Evolutionary conservation across 257 asterid species (phyloP).

Genomic region (Solanum chmielewskii): DNA sequence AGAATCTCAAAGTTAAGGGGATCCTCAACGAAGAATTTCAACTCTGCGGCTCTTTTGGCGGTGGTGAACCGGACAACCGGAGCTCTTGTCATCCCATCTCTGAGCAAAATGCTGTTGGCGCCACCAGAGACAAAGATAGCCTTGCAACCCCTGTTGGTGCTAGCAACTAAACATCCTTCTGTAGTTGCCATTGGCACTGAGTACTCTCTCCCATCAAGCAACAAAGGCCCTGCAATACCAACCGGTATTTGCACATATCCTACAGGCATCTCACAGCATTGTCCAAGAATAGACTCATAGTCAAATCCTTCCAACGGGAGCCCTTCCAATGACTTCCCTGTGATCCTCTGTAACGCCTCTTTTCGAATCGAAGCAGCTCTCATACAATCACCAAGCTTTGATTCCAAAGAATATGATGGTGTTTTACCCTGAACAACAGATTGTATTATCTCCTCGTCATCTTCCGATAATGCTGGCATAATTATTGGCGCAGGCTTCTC

Average conservation of each 20-base stretch:
- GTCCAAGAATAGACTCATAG: slow-evolving; percentile 45
- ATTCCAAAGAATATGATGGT: slow-evolving; percentile 41
- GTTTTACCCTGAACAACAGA: slow-evolving; percentile 25
- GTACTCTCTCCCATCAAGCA: slow-evolving; percentile 43
- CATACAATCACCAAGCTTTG: slow-evolving; percentile 39
- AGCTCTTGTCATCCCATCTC: slow-evolving; percentile 54
- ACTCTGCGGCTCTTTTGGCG: slow-evolving; percentile 38
- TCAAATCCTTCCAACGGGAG: slow-evolving; percentile 46
- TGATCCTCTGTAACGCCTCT: slow-evolving; percentile 39
- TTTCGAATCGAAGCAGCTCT: slow-evolving; percentile 36
- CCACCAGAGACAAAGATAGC: slow-evolving; percentile 45
- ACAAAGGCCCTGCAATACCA: slow-evolving; percentile 51
- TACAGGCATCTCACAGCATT: slow-evolving; percentile 68
- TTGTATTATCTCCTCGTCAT: slow-evolving; percentile 32
- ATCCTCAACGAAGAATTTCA: slow-evolving; percentile 43
- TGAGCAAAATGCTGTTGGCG: slow-evolving; percentile 25
- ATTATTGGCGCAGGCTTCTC: slow-evolving; percentile 7
- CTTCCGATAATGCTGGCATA: slow-evolving; percentile 6
- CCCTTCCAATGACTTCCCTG: slow-evolving; percentile 42
- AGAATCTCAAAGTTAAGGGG: slow-evolving; percentile 32
- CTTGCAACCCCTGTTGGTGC: slow-evolving; percentile 57
- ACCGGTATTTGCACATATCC: slow-evolving; percentile 56
- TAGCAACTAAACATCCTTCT: slow-evolving; percentile 53
- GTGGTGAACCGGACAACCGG: slow-evolving; percentile 45
- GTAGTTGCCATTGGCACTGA: slow-evolving; percentile 59